Evolutionary conservation across 164 flowering plant genomes (phyloP).

Genomic region (Magnolia kwangsiensis): DNA sequence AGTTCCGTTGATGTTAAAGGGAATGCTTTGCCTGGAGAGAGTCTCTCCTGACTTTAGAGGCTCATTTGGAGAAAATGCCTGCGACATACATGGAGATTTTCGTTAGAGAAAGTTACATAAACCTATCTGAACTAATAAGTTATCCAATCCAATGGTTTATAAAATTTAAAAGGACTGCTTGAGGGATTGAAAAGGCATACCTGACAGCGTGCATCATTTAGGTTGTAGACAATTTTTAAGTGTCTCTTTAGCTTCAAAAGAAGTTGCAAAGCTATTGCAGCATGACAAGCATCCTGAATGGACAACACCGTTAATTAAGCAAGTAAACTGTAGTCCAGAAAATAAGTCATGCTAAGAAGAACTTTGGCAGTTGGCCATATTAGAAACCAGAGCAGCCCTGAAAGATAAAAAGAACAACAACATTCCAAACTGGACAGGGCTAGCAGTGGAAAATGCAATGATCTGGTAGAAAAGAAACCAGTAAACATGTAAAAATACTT

Average conservation of each 20-base stretch:
- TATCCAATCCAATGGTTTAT: no score
- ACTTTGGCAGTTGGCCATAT: no score
- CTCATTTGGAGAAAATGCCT: slow-evolving; percentile 85
- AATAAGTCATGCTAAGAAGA: no score
- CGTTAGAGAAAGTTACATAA: background rate
- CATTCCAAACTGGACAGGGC: no score
- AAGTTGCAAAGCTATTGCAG: slow-evolving; percentile 82
- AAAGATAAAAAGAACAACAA: no score
- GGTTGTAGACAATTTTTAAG: slow-evolving; percentile 67
- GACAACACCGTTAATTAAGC: background rate
- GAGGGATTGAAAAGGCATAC: slow-evolving; percentile 25
- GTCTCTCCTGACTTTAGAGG: slow-evolving; percentile 71
- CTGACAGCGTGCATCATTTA: slow-evolving; percentile 92
- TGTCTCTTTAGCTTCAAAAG: slow-evolving; percentile 86
- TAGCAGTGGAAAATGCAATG: no score
- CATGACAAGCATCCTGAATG: slow-evolving; percentile 68
- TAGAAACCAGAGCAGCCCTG: no score
- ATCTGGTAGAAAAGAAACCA: no score
- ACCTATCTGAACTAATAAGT: background rate
- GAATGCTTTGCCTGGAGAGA: slow-evolving; percentile 68
- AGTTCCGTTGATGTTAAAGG: slow-evolving; percentile 52
- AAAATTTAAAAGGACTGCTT: no score
- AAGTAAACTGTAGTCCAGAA: no score
- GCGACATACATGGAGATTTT: background rate
- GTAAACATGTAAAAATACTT: no score